A percentile compares a stretch with the other conserved stretches of the same genome.
These are phyloP conservation scores for Lenzites betulinus DNA, from an alignment of 768 basidiomycete genomes.

Conservation along the genomic window DNA sequence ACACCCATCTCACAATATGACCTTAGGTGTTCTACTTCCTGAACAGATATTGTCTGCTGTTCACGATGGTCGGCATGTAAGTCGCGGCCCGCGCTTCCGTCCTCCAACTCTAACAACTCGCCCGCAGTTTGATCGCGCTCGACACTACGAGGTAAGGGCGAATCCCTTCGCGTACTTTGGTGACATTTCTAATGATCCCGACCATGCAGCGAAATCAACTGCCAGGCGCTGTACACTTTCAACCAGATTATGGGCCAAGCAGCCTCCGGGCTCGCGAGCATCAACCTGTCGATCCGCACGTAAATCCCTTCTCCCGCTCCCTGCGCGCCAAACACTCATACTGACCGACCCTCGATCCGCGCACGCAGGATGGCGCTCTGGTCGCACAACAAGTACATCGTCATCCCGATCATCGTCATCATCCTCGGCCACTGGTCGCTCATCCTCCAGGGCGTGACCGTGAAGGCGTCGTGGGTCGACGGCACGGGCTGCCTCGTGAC, in stretches of 20 bases:
- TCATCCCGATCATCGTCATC: conserved; percentile 49
- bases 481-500: conserved; percentile 58
- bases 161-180: background rate
- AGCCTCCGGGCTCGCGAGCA: conserved; percentile 46
- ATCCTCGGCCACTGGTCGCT: conserved; percentile 77
- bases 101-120: background rate
- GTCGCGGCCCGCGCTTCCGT: conserved; percentile 15
- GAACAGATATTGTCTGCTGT: conserved; percentile 45
- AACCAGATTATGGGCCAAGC: conserved; percentile 49
- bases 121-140: conserved; percentile 37
- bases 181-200: background rate
- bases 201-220: conserved; percentile 41
- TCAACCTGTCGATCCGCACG: conserved; percentile 52
- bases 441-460: conserved; percentile 64
- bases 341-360: background rate
- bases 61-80: conserved; percentile 50
- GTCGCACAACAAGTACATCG: conserved; percentile 56
- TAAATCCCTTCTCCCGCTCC: conserved; percentile 19
- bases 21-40: conserved; percentile 44
- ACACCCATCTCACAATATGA: background rate
- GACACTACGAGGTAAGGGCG: conserved; percentile 37
- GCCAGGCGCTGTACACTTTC: conserved; percentile 49
- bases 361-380: conserved; percentile 59
- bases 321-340: background rate
- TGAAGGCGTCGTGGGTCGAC: conserved; percentile 56